Base-by-base conservation (phyloP, 495 filamentous ascomycete species). In the Annulohypoxylon stygium region DNA sequence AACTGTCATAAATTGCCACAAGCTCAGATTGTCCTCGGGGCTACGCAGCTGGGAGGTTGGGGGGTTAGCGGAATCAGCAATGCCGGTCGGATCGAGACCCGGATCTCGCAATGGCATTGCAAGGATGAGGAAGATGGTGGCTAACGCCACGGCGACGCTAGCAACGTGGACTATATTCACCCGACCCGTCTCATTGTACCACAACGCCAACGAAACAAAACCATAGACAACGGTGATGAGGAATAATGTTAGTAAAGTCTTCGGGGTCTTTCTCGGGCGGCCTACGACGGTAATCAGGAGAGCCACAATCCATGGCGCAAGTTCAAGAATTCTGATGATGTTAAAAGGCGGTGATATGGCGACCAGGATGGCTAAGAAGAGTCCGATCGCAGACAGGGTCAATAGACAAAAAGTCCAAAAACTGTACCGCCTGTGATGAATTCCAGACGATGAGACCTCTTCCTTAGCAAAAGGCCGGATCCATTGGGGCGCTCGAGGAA, bases 1-100 rank as follows among this genome's bases (percentile, higher is more conserved):
- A 4, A 97, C 91, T 2, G 88, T 90, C 81, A 93, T 89, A 75
- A 90, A 97, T 75, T 95, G 92, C 90, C 91, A 95, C 1, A 93
- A 83, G 20, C 85, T 90, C 43, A 96, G 76, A 67, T 91, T 87
- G 74, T 97, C 93, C 77, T 97, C 93, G n/a, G 93, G 93, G 55
- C 91, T 95, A 34, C 92, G 88, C 16, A 89, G 84, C 2, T 87
- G 75, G 10, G 81, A 86, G 2, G 86, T 89, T 37, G 93, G 90
- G 33, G 81, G 64, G 14, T 83, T 81, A 37, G 86, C 89, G 5
- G 90, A 82, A 12, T 81, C 77, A 68, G 90, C 88, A 61, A 95
- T 94, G 6, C 88, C 87, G 2, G 86, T 79, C n/a, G 78, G 80
- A 25, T 87, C 82, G n/a, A 91, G 76, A 0, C 77, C 76, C 9